Evolutionary conservation across 164 flowering plant species (phyloP), one percentile per base, ranked within the genome.

Genomic region (Euptelea pleiosperma): DNA sequence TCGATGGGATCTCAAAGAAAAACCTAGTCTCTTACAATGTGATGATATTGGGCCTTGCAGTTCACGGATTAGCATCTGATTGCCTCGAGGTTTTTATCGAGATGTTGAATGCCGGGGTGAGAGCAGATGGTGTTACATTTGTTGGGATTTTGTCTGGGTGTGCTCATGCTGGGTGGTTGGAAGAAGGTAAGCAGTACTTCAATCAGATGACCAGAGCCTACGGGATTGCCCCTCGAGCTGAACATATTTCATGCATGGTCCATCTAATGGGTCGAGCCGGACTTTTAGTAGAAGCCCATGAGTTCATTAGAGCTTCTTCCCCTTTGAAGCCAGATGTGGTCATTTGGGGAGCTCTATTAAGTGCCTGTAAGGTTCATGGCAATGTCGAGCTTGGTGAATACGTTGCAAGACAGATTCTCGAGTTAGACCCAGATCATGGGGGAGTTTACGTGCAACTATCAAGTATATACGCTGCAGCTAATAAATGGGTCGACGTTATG

Each of bases 221-320:
- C 45, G 64, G 64, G 29, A 66, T 66, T 26, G 14, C 41, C n/a
- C 64, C 70, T 28, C 31, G 26, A 8, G 15, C 9, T 37, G 63
- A 68, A 47, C 72, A 68, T 16, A 16, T 31, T 63, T 47, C 63
- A 11, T 68, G 63, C 16, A 52, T 62, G 63, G 67, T 68, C 19
- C 44, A 68, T 31, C 48, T 68, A 2, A 4, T 53, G 51, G 64
- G 64, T 30, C 45, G 55, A 10, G 16, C 35, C 8, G 63, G 72
- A 15, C 41, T 25, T 33, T n/a, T 66, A 19, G 58, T 25, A 34
- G 37, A 66, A 47, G 67, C 61, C 29, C 22, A 37, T 30, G 59
- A 58, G 16, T 60, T 68, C 35, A 58, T 60, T 21, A 52, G n/a
- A 46, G 14, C 46, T 29, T 28, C 46, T 29, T 28, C 47, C 30